These are phyloP conservation scores for Xerocomus minutiporus DNA, from an alignment of 1,284 basidiomycete genomes.

Conservation along the genomic window DNA sequence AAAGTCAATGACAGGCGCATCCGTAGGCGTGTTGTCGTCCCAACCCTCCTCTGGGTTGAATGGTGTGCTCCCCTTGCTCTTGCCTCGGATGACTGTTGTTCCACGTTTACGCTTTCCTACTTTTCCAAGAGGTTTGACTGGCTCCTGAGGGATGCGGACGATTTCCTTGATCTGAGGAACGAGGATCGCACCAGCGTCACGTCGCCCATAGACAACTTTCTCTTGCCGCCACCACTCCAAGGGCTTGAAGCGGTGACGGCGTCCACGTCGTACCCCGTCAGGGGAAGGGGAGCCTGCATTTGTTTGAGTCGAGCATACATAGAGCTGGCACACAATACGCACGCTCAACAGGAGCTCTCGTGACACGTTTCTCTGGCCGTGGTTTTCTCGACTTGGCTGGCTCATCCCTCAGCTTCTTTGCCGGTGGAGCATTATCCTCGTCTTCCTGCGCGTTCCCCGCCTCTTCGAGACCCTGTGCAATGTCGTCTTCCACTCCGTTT, in stretches of 20 bases:
- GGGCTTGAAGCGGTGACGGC: constrained; percentile 69
- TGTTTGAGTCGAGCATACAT: constrained; percentile 10
- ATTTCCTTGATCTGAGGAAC: constrained; percentile 82
- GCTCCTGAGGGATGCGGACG: constrained; percentile 70
- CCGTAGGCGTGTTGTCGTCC: constrained; percentile 75
- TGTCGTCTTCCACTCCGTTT: constrained; percentile 52
- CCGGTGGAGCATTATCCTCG: constrained; percentile 31
- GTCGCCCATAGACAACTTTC: constrained; percentile 74
- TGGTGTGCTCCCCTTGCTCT: constrained; percentile 39
- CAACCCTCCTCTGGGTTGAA: constrained; percentile 76
- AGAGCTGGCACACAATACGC: constrained; percentile 1
- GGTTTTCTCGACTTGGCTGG: constrained; percentile 35
- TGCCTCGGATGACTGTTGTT: constrained; percentile 32
- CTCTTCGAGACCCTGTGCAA: constrained; percentile 45
- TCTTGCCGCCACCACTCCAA: constrained; percentile 95
- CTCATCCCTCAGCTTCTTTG: constrained; percentile 31
- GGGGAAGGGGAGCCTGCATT: constrained; percentile 27
- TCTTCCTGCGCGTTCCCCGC: constrained; percentile 40
- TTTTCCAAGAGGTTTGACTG: constrained; percentile 51
- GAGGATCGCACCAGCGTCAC: constrained; percentile 49
- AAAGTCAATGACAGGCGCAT: constrained; percentile 70
- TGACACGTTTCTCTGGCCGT: constrained; percentile 24
- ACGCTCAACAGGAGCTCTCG: constrained; percentile 20
- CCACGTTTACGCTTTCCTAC: constrained; percentile 40
- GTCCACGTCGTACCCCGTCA: constrained; percentile 71